Evolutionary conservation across 331 rosid species (phyloP), one percentile per base, ranked within the genome.

Genomic region (Quercus phellos): DNA sequence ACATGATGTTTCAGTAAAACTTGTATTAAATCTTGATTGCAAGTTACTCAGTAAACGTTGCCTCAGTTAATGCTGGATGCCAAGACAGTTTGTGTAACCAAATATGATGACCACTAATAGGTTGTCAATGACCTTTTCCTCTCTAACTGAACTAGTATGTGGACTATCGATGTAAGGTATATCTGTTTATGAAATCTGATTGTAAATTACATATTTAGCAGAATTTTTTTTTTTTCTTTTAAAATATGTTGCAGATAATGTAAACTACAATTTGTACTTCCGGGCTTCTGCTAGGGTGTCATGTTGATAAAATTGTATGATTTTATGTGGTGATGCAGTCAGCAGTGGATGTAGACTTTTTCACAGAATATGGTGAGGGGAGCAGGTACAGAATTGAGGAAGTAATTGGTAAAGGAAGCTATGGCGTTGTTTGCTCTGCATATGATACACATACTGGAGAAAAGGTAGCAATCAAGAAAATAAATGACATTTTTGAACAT

Each of bases 321-420:
- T 82, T 68, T 68, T 21, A 35, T 68, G 30, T 68, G 81, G 71
- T 81, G 68, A 74, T 89, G 90, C 89, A 95, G 99, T 91, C 94
- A 35, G 78, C 92, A 55, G 94, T 86, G 38, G 99, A 95, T 12
- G 88, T 95, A 76, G 98, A 95, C 78, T 95, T 95, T 88, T 95
- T 95, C 88, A 93, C 99, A 1, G 98, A 93, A 77, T 95, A 95
- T 80, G 99, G 99, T 59, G 99, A 95, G 85, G 99, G 99, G 73
- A 89, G 90, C 85, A 88, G 99, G 86, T 95, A 95, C 79, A 93
- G 77, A 87, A 95, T 95, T 85, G 99, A 95, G 90, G 99, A 95
- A 88, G 99, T 95, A 71, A 95, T 95, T 84, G 98, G 99, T 67
- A 95, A 95, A 88, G 99, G 98, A 89, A 93, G 98, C 85, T 95